A percentile compares a stretch with the other conserved stretches of the same genome.
Evolutionary conservation across 495 filamentous ascomycete species (phyloP).

Genomic region (Penicillium verhagenii): DNA sequence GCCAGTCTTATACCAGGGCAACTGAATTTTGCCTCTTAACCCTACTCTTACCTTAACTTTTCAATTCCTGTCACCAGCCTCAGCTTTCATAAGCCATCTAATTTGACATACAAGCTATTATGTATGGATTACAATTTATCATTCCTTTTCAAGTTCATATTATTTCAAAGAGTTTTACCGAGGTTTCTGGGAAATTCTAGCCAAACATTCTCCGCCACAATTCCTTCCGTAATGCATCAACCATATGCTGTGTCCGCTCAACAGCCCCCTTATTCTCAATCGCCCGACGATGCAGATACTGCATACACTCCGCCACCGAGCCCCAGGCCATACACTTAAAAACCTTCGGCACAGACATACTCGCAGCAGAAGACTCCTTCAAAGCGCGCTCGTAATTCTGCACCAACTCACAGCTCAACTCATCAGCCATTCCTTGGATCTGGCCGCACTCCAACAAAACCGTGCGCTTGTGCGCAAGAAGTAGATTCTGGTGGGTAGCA

Average conservation of each 20-base stretch:
- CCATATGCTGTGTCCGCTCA: constrained; percentile 31
- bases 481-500: constrained; percentile 20
- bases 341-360: constrained; percentile 25
- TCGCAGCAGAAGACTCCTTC: constrained; percentile 9
- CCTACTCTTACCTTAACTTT: no score
- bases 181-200: no score
- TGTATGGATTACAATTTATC: neutral
- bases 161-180: no score
- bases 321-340: constrained; percentile 42
- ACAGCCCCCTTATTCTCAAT: constrained; percentile 39
- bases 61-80: no score
- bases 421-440: constrained; percentile 57
- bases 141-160: neutral
- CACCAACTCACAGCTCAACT: constrained; percentile 33
- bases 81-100: no score
- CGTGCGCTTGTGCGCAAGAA: constrained; percentile 23
- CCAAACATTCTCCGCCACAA: constrained; percentile 41
- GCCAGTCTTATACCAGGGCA: no score
- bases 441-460: constrained; percentile 49
- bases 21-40: no score
- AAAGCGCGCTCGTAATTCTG: constrained; percentile 23
- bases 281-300: constrained; percentile 34
- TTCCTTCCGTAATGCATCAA: constrained; percentile 23
- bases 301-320: constrained; percentile 36
- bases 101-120: neutral